Conservation (phyloP, 2,329 filamentous ascomycete genomes). For the Colletotrichum sp. region DNA sequence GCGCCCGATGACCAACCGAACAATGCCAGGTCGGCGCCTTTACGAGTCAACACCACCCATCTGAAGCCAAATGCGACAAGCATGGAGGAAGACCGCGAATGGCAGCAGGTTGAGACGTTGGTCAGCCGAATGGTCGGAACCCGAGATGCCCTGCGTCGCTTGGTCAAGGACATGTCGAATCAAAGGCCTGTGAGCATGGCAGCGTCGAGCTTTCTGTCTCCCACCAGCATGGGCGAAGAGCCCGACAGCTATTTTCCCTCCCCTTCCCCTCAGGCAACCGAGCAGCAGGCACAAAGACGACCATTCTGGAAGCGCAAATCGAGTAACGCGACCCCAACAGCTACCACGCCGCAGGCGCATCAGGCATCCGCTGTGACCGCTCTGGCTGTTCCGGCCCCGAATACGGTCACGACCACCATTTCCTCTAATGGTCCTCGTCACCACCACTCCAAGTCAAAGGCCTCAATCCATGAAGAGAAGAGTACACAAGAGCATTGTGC, state of each 20-base stretch:
- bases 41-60: conserved; percentile 31
- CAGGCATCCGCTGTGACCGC: conserved; percentile 43
- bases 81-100: conserved; percentile 76
- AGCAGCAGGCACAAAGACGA: conserved; percentile 60
- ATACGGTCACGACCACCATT: conserved; percentile 33
- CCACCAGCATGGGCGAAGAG: conserved; percentile 44
- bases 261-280: conserved; percentile 34
- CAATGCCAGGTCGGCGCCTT: conserved; percentile 24
- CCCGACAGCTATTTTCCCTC: conserved; percentile 60
- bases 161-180: conserved; percentile 84
- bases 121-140: conserved; percentile 88
- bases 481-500: conserved; percentile 83
- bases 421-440: conserved; percentile 35
- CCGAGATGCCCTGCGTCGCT: conserved; percentile 82
- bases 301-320: conserved; percentile 94
- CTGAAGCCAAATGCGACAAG: conserved; percentile 33
- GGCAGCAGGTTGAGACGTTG: conserved; percentile 83
- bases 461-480: conserved; percentile 57
- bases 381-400: conserved; percentile 47
- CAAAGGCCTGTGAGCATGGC: conserved; percentile 52
- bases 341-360: conserved; percentile 41
- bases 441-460: conserved; percentile 40
- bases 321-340: conserved; percentile 62
- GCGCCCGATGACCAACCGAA: conserved; percentile 18
- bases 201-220: conserved; percentile 42